phyloP scores from a whole-genome alignment of 2,329 filamentous ascomycete species.

The Aspergillus thermomutatus region DNA sequence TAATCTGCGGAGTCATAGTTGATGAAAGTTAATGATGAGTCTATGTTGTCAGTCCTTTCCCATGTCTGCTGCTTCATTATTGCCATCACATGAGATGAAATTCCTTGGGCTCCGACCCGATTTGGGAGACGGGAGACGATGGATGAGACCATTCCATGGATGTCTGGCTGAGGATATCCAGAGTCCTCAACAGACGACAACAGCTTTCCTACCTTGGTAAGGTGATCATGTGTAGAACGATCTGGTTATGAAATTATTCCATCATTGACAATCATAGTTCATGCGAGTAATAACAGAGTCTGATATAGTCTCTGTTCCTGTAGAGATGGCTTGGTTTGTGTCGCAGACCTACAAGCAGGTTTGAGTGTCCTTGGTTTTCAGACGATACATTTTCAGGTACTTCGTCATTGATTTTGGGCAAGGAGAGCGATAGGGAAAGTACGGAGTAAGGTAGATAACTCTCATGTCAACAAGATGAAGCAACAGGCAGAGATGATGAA shows the following conservation, averaged over 20 bases:
- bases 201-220: background rate
- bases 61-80: background rate
- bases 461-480: background rate
- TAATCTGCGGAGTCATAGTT: background rate
- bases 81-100: background rate
- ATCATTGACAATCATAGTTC: background rate
- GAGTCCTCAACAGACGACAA: background rate
- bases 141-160: background rate
- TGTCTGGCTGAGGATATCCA: background rate
- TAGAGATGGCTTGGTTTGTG: background rate
- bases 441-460: background rate
- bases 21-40: background rate
- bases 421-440: background rate
- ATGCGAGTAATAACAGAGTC: background rate
- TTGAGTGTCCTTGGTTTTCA: background rate
- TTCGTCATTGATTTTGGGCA: background rate
- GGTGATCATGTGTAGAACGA: background rate
- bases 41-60: background rate
- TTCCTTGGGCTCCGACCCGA: background rate
- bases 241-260: background rate
- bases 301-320: background rate
- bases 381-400: background rate
- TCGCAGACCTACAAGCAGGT: background rate
- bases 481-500: background rate
- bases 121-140: background rate